Evolutionary conservation across 2,329 filamentous ascomycete species (phyloP), one percentile per base, ranked within the genome.

Genomic region (Trichoderma gracile): DNA sequence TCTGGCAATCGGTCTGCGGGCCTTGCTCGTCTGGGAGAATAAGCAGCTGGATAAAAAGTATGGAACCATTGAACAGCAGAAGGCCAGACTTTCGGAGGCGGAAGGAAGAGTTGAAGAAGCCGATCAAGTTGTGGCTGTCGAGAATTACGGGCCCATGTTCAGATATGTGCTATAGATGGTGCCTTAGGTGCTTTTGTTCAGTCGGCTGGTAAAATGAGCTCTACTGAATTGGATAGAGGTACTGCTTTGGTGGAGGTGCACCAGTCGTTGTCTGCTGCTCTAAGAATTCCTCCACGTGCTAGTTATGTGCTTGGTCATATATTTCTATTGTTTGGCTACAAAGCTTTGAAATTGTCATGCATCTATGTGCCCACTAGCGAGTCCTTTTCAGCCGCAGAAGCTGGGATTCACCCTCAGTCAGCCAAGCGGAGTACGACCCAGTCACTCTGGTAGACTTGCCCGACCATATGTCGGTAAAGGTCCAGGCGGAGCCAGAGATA

Each of bases 71-170:
- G 50, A 63, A 19, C 43, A 65, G 17, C 63, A 65, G 25, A 63
- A 57, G 14, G 50, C 63, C 14, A 56, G 57, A 14, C 15, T 59
- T 23, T 50, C 10, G 0, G 43, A 61, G 27, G 33, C 33, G 3
- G 40, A 27, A 25, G 52, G 42, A 3, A 40, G 27, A 15, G 67
- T 64, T 3, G 65, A 66, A 17, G 46, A 58, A 23, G 33, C 38
- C 12, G 55, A 46, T 7, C 38, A 55, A 14, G 52, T 47, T 8
- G 52, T 66, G 23, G 69, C 60, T 3, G 46, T 68, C 19, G 69
- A 70, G 52, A 69, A 70, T 40, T 70, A 69, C 17, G 69, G 69
- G 1, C 69, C 68, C 15, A 67, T 56, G 14, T 70, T 70, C 54
- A 61, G 69, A 62, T 70, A 69, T 42, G 69, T 69, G 9, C 58